Base-by-base conservation (phyloP, 2,329 filamentous ascomycete genomes). In the Curvularia verruculosa region DNA sequence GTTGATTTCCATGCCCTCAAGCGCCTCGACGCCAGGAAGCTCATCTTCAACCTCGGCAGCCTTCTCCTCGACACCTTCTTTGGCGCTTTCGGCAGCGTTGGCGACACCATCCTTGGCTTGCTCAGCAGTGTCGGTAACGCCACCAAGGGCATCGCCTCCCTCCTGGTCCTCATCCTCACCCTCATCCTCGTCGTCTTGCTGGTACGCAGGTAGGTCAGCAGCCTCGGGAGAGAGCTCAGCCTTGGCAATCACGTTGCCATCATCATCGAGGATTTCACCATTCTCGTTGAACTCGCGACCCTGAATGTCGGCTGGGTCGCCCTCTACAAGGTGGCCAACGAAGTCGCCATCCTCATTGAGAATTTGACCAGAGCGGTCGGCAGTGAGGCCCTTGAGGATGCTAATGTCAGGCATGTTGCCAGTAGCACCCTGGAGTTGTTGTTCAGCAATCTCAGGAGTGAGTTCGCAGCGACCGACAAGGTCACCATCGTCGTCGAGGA, bases 231-330 rank as follows among this genome's bases (percentile, higher is more conserved):
- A 80, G 40, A 83, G 75, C 51, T 82, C 78, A 3, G 83, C 81
- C 52, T 79, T 79, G 52, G 83, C 83, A 50, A 85, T 75, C 48
- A 84, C 79, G 46, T 83, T 81, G 52, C 83, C 83, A 3, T 82
- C 77, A 3, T 83, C 78, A 57, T 84, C 81, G n/a, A 84, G 69
- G 58, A 85, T 83, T 64, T 84, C 82, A 49, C 83, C 83, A 24
- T 83, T 75, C 58, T 82, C 78, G 64, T 84, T 84, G 60, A 83
- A 78, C 43, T 78, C 78, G 51, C 76, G 75, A 66, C 81, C 80
- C 65, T 80, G 72, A 34, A 83, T 79, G 52, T 82, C 72, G 31
- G 77, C 65, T 54, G 80, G 79, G 58, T 83, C 78, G 49, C 81
- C 81, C 41, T 82, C 81, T 43, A 77, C 69, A 23, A 83, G 72